Conservation (phyloP, 75 land plant genomes). For the Selaginella moellendorffii region DNA sequence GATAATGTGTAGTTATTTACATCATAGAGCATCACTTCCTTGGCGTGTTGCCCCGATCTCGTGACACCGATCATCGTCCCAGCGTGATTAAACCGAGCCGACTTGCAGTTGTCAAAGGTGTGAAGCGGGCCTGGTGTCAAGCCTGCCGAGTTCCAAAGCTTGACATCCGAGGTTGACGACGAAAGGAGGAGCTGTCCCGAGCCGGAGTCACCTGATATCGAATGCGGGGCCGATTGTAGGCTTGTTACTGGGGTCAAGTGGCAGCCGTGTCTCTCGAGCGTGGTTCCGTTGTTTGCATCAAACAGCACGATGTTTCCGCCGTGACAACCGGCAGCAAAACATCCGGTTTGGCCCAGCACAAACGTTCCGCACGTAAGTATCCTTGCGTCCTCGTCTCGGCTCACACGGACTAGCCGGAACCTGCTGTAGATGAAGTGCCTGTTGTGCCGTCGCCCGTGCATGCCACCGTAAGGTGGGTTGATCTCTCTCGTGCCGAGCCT, state of each 20-base stretch:
- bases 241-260: slow-evolving; percentile 59
- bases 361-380: slow-evolving; percentile 66
- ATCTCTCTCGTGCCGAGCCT: slow-evolving; percentile 58
- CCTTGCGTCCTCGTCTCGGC: slow-evolving; percentile 58
- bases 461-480: slow-evolving; percentile 52
- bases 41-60: slow-evolving; percentile 37
- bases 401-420: slow-evolving; percentile 84
- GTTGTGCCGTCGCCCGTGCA: slow-evolving; percentile 56
- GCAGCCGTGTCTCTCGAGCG: slow-evolving; percentile 50
- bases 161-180: slow-evolving; percentile 59
- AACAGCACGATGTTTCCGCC: slow-evolving; percentile 78
- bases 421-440: slow-evolving; percentile 95
- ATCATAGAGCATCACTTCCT: slow-evolving; percentile 79
- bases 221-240: slow-evolving; percentile 41
- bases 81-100: slow-evolving; percentile 74
- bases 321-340: slow-evolving; percentile 76
- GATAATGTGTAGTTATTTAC: slow-evolving; percentile 46
- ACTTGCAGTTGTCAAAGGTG: slow-evolving; percentile 67
- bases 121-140: slow-evolving; percentile 47
- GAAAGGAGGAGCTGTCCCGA: slow-evolving; percentile 63
- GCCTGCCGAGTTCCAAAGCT: slow-evolving; percentile 73
- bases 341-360: slow-evolving; percentile 49
- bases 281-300: slow-evolving; percentile 54
- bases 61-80: slow-evolving; percentile 71
- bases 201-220: slow-evolving; percentile 11